Evolutionary conservation across 345 rosid genomes (phyloP).

Genomic region (Excoecaria cochinchinensis): DNA sequence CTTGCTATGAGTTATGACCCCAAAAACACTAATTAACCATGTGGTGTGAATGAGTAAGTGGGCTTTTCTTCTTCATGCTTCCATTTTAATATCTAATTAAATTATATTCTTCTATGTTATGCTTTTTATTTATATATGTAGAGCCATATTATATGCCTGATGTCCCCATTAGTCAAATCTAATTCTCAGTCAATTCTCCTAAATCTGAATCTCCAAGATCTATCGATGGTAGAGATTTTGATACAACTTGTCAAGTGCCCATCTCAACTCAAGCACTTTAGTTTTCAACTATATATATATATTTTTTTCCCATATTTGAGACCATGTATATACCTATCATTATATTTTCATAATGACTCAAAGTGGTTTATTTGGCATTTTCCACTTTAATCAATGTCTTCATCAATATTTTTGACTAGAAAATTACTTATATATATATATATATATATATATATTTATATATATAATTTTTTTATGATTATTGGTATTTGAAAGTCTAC

Average conservation of each 20-base stretch:
- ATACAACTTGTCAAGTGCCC: slow-evolving; percentile 14
- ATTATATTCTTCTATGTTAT: neutral
- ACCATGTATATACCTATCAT: neutral
- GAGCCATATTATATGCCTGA: slow-evolving; percentile 11
- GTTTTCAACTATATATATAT: neutral
- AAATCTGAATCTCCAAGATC: neutral
- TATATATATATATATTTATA: neutral
- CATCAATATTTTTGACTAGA: neutral
- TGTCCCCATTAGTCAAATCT: slow-evolving; percentile 12
- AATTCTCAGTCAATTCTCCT: neutral
- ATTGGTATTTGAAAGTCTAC: too few species aligned
- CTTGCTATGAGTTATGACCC: neutral
- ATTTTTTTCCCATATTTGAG: neutral
- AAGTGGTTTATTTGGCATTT: neutral
- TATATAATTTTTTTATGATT: neutral
- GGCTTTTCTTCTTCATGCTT: slow-evolving; percentile 9
- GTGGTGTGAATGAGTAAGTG: slow-evolving; percentile 34
- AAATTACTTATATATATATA: neutral
- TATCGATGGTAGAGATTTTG: slow-evolving; percentile 3
- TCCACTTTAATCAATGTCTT: neutral
- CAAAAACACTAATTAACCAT: slow-evolving; percentile 30
- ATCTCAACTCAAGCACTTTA: neutral
- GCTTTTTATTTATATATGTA: neutral
- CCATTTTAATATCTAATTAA: neutral
- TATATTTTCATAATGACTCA: neutral